These are phyloP conservation scores for Penicillium sumatraense DNA, from an alignment of 2,329 filamentous ascomycete species.

Conservation along the genomic window DNA sequence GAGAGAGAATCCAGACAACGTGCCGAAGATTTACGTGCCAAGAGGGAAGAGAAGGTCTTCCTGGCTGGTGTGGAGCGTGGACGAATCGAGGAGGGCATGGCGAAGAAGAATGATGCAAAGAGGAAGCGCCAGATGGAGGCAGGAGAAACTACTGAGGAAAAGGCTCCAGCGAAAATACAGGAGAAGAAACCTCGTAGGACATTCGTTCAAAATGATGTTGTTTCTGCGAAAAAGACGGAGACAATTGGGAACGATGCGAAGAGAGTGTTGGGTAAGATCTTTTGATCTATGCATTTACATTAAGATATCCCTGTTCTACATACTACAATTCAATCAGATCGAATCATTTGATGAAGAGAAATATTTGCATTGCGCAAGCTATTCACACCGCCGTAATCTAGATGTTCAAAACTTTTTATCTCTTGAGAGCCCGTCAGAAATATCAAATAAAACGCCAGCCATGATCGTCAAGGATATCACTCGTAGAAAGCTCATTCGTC, in stretches of 20 bases:
- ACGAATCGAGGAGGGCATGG: constrained; percentile 49
- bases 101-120: constrained; percentile 49
- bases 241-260: constrained; percentile 45
- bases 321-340: neutral
- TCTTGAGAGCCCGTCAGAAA: constrained; percentile 1
- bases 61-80: constrained; percentile 47
- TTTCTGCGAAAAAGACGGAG: constrained; percentile 31
- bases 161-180: neutral
- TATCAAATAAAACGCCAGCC: constrained; percentile 30
- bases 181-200: constrained; percentile 32
- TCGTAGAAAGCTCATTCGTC: constrained; percentile 44
- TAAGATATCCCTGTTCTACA: constrained; percentile 3
- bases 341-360: constrained; percentile 5
- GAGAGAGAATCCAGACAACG: constrained; percentile 47
- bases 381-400: neutral
- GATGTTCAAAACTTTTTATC: constrained; percentile 4
- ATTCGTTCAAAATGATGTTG: constrained; percentile 51
- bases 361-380: constrained; percentile 1
- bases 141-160: constrained; percentile 16
- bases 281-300: constrained; percentile 32
- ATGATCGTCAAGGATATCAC: constrained; percentile 34
- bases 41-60: constrained; percentile 51
- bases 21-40: constrained; percentile 47
- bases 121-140: constrained; percentile 34
- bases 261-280: constrained; percentile 53